These are phyloP conservation scores for Malus hybrid DNA, from an alignment of 331 rosid genomes.

Conservation along the genomic window DNA sequence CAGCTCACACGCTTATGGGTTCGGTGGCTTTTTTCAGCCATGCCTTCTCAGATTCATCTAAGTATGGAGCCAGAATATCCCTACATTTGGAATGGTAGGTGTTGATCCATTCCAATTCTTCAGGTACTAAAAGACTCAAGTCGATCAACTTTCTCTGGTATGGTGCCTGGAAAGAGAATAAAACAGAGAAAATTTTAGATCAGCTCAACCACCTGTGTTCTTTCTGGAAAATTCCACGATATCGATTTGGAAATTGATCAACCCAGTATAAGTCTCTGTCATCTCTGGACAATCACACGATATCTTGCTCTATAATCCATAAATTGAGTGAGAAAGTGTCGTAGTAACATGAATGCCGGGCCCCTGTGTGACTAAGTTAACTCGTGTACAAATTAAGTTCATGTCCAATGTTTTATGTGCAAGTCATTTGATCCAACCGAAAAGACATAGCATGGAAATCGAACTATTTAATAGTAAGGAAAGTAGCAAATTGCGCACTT, in stretches of 20 bases:
- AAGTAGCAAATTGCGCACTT: neutral
- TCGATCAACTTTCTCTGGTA: conserved; percentile 81
- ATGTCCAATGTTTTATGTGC: neutral
- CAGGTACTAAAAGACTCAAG: conserved; percentile 44
- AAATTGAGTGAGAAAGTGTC: too few species aligned
- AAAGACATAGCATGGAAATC: neutral
- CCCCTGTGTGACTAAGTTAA: too few species aligned
- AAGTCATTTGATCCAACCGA: neutral
- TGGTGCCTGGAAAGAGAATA: conserved; percentile 57
- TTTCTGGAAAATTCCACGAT: neutral
- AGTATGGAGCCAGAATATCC: conserved; percentile 55
- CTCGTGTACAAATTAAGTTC: neutral
- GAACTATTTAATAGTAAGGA: neutral
- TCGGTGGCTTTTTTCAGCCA: conserved; percentile 92
- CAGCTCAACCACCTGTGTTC: neutral
- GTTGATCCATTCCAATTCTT: conserved; percentile 82
- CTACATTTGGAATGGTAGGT: conserved; percentile 71
- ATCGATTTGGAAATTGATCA: neutral
- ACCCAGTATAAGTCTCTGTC: neutral
- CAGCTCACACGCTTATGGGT: conserved; percentile 43
- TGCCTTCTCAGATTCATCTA: conserved; percentile 62
- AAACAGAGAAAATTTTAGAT: conserved; percentile 5
- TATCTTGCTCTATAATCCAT: too few species aligned
- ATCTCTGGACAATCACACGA: too few species aligned
- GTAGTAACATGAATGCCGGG: too few species aligned